Percentiles rank a stretch among this genome's conserved stretches.
Conservation (phyloP, 441 rosid genomes). For the Adansonia gregorii region DNA sequence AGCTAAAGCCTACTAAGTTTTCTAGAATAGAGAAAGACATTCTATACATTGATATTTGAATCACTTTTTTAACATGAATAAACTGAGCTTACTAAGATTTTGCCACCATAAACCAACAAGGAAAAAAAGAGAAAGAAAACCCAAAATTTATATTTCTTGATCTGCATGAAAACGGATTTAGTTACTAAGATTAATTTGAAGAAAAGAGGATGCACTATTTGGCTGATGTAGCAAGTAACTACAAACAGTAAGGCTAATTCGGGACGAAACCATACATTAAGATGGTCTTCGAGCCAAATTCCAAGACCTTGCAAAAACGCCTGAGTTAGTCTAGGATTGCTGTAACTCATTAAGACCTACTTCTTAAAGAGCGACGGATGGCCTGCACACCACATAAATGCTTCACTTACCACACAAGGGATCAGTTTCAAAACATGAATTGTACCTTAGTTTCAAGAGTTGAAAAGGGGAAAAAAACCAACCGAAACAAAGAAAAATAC, state of each 20-base stretch:
- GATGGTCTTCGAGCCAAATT: not conserved
- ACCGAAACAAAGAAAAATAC: not conserved
- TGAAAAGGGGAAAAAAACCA: not conserved
- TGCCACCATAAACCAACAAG: not conserved
- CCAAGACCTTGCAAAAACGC: not conserved
- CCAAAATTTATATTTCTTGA: no score
- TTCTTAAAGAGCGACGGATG: conserved; percentile 30
- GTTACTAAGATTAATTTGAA: no score
- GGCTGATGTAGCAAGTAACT: no score
- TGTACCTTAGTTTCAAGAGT: conserved; percentile 12
- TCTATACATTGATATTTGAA: no score
- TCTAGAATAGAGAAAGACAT: no score
- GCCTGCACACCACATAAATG: conserved; percentile 37
- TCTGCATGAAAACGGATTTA: not conserved
- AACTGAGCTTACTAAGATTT: not conserved
- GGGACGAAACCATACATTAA: not conserved
- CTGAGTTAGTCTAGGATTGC: not conserved
- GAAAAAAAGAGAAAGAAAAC: not conserved
- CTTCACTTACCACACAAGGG: conserved; percentile 22
- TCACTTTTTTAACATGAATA: no score
- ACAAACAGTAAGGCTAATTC: no score
- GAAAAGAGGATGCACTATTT: not conserved
- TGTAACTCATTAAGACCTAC: conserved; percentile 34
- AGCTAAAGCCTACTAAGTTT: not conserved
- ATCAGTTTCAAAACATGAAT: not conserved